Evolutionary conservation across 2,329 filamentous ascomycete genomes (phyloP), one percentile per base, ranked within the genome.

Genomic region (Verticillium tricorpus): DNA sequence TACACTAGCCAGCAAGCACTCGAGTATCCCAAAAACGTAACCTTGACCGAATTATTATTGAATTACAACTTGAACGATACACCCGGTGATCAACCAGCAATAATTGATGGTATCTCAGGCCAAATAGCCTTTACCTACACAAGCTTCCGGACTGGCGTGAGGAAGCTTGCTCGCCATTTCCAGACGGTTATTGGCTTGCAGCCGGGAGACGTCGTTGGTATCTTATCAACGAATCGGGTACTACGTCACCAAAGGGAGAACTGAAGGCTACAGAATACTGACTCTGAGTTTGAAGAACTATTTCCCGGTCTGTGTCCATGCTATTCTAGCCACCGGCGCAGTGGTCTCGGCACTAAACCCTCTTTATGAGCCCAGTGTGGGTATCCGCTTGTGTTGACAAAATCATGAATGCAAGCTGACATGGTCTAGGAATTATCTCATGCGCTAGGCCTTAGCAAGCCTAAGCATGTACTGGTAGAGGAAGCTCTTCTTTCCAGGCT

Each of bases 291-390:
- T 5, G 5, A 39, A 63, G 62, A 59, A 63, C 37, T 63, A 56
- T 11, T 63, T 31, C 28, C 62, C 62, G 2, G 56, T 61, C 25
- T 63, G 59, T 19, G 59, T 63, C 2, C 62, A 63, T 31, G 62
- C 54, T n/a, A 54, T 63, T 7, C 39, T 63, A 7, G 62, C 62
- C n/a, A 40, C 59, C 5, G 52, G 57, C 17, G 62, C 34, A 2
- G 59, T 61, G 3, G 62, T 63, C 7, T 63, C 62, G 15, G 62
- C 62, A 9, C 32, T 63, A n/a, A 63, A 63, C 14, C 62, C 62
- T 5, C 28, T 57, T 9, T 61, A 63, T 19, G 62, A 63, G 31
- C 52, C 56, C 11, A 57, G 45, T 28, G 61, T 63, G 57, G 1
- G 59, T 15, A 22, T 34, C 2, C 17, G 5, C 14, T 11, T 34